Evolutionary conservation across 495 filamentous ascomycete genomes (phyloP).

Genomic region (Achaetomiella virescens): DNA sequence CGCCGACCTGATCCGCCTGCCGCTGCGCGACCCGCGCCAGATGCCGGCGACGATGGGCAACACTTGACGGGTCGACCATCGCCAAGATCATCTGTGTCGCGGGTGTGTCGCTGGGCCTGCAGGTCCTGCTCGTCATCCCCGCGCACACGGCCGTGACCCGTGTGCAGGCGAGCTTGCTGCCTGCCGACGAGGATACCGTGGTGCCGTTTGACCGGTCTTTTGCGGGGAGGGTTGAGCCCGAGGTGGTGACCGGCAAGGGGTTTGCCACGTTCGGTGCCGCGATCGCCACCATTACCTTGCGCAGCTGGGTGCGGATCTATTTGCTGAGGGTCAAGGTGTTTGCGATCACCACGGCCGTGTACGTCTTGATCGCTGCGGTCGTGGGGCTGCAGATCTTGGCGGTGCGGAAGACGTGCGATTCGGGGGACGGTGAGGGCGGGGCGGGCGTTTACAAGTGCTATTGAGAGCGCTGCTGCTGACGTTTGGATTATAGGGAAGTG

Average conservation of each 20-base stretch:
- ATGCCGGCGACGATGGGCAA: background rate
- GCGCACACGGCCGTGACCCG: slow-evolving; percentile 39
- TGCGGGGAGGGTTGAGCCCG: slow-evolving; percentile 44
- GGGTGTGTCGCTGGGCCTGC: slow-evolving; percentile 21
- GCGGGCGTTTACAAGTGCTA: background rate
- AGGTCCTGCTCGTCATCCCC: slow-evolving; percentile 37
- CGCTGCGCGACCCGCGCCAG: slow-evolving; percentile 4
- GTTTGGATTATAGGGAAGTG: too few species aligned
- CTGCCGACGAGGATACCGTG: slow-evolving; percentile 42
- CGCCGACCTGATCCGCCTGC: slow-evolving; percentile 26
- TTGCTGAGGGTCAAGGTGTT: slow-evolving; percentile 63
- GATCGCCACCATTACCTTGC: slow-evolving; percentile 61
- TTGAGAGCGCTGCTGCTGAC: background rate
- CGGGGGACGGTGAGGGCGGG: background rate
- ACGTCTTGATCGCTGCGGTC: slow-evolving; percentile 40
- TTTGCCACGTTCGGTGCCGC: slow-evolving; percentile 63
- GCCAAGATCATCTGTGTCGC: slow-evolving; percentile 32
- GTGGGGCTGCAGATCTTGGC: slow-evolving; percentile 26
- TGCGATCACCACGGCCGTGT: slow-evolving; percentile 37
- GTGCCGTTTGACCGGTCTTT: slow-evolving; percentile 49
- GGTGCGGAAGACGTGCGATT: background rate
- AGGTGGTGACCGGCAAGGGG: slow-evolving; percentile 62
- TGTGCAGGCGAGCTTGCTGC: slow-evolving; percentile 46
- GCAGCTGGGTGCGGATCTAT: slow-evolving; percentile 57
- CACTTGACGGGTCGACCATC: slow-evolving; percentile 15